Base-by-base conservation (phyloP, 2,329 filamentous ascomycete genomes). In the Fusarium zealandicum region DNA sequence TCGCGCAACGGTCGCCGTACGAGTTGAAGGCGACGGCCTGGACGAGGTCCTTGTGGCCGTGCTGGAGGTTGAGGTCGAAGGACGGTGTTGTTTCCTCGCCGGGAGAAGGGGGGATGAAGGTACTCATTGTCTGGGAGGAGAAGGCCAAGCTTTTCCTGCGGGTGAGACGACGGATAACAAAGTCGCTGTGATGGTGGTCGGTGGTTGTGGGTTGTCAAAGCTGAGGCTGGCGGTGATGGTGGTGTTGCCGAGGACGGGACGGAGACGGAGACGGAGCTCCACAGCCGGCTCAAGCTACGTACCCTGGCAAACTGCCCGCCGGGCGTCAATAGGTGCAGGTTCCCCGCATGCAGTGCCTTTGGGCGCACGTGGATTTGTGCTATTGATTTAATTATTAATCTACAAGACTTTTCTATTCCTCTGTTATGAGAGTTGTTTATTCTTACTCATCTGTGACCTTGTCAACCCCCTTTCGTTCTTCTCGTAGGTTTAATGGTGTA, bases 1-100 rank as follows among this genome's bases (percentile, higher is more conserved):
- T 95, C 35, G 93, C 90, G 79, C 93, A 93, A 65, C 93, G 90
- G 67, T 92, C 93, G 65, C 93, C 93, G 73, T 96, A 96, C 63
- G 87, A 88, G 74, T 97, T 97, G 82, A 96, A 96, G 63, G 91
- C 89, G 57, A 93, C 87, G 49, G 91, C 89, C 61, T 93, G 87
- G 44, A 96, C 90, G 37, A 95, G 82, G 72, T 96, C 90, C 68
- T 86, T 84, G 74, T 93, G 89, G 65, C 88, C 88, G 72, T 92
- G 87, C 56, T 87, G 83, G 67, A 91, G 83, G 64, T 90, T 85
- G 57, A 82, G 75, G 54, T 84, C 80, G 61, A 85, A 83, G 39
- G 73, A 72, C 20, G 76, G 72, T 66, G 75, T 77, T 66, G 75
- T 77, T 58, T 82, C 80, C 55, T 81, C 78, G 50, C 62, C 63